phyloP scores from a whole-genome alignment of 2,329 filamentous ascomycete genomes.

The Dichotomopilus funicola region DNA sequence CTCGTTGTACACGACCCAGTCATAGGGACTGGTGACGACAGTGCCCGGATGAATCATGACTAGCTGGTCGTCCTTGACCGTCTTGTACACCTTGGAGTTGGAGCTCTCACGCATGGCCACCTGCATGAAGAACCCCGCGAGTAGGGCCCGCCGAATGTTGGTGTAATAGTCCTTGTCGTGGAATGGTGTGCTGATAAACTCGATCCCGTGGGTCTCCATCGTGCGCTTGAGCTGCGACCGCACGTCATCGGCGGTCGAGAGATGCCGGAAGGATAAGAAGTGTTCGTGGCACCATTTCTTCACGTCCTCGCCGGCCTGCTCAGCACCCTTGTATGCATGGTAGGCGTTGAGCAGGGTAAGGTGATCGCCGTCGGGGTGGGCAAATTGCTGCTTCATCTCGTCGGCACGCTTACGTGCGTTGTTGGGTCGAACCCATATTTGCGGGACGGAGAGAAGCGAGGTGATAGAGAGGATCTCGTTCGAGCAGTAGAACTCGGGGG shows the following conservation, averaged over 20 bases:
- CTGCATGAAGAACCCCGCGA: constrained; percentile 99
- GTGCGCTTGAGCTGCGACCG: constrained; percentile 87
- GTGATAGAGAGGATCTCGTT: constrained; percentile 97
- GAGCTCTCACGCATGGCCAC: constrained; percentile 87
- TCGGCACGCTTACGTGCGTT: constrained; percentile 84
- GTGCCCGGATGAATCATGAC: constrained; percentile 92
- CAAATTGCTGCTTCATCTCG: constrained; percentile 93
- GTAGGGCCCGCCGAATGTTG: constrained; percentile 88
- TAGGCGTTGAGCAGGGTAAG: constrained; percentile 95
- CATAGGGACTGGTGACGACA: constrained; percentile 77
- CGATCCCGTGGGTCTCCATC: constrained; percentile 87
- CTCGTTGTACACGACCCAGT: constrained; percentile 98
- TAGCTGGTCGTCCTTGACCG: constrained; percentile 92
- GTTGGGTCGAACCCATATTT: constrained; percentile 85
- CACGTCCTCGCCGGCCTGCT: constrained; percentile 57
- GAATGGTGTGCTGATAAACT: constrained; percentile 82
- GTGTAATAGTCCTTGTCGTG: constrained; percentile 96
- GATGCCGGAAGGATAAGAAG: constrained; percentile 81
- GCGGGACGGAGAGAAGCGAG: constrained; percentile 85
- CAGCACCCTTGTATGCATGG: constrained; percentile 84
- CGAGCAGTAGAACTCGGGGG: constrained; percentile 96
- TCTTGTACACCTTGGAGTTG: constrained; percentile 79
- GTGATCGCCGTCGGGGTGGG: constrained; percentile 89
- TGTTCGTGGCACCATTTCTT: constrained; percentile 97
- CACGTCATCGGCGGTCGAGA: constrained; percentile 91